Percentiles rank a stretch among this genome's conserved stretches.
Conservation (phyloP, 2,329 filamentous ascomycete species). For the Byssoonygena ceratinophila region DNA sequence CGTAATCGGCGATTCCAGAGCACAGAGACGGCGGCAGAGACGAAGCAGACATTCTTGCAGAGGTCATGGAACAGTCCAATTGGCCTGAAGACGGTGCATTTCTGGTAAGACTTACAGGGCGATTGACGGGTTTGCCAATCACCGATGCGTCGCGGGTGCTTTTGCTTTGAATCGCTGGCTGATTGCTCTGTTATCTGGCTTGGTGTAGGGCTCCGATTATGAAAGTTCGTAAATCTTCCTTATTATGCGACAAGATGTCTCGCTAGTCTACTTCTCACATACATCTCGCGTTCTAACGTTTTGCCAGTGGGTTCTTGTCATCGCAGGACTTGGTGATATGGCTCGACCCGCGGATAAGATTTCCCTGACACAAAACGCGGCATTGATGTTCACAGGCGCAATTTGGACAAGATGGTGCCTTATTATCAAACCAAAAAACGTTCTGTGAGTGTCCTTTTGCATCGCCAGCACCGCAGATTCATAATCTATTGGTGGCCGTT, state of each 20-base stretch:
- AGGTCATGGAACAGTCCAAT: slow-evolving; percentile 74
- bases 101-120: slow-evolving; percentile 64
- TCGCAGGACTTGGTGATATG: slow-evolving; percentile 87
- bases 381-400: slow-evolving; percentile 76
- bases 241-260: background rate
- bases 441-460: slow-evolving; percentile 52
- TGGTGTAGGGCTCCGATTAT: slow-evolving; percentile 73
- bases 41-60: slow-evolving; percentile 49
- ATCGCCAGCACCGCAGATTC: background rate
- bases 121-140: too few species aligned
- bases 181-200: background rate
- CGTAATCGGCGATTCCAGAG: slow-evolving; percentile 59
- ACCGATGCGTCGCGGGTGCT: too few species aligned
- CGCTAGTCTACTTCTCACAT: background rate
- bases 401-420: slow-evolving; percentile 99
- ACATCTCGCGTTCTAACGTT: slow-evolving; percentile 8
- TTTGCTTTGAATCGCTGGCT: background rate
- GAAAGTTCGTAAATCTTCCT: slow-evolving; percentile 47
- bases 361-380: slow-evolving; percentile 82
- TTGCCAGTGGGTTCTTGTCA: slow-evolving; percentile 72
- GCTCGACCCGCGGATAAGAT: slow-evolving; percentile 83
- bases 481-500: too few species aligned
- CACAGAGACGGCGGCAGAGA: slow-evolving; percentile 44
- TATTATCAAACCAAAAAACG: slow-evolving; percentile 88
- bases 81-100: slow-evolving; percentile 89